phyloP scores from a whole-genome alignment of 768 basidiomycete genomes.

The Pleurotus platypus region DNA sequence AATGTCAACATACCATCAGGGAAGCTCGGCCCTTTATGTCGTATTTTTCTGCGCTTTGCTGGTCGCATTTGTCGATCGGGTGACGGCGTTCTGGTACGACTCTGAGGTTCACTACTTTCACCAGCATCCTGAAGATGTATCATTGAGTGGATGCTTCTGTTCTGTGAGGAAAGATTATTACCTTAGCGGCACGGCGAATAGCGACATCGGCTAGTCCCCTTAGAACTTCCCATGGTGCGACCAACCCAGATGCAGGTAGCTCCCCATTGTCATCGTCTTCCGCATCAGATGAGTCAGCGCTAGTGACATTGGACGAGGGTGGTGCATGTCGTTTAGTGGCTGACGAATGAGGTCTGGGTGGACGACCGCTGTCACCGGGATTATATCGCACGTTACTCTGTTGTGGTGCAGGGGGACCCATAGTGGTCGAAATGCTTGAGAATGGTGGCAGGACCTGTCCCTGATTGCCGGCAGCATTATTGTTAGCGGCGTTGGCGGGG shows the following conservation, averaged over 20 bases:
- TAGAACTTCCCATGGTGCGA: constrained; percentile 86
- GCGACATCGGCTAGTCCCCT: constrained; percentile 80
- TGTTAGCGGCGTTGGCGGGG: constrained; percentile 12
- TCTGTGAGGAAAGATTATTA: constrained; percentile 23
- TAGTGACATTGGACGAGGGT: constrained; percentile 64
- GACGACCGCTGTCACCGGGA: constrained; percentile 33
- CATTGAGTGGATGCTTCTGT: constrained; percentile 11
- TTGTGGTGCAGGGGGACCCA: constrained; percentile 42
- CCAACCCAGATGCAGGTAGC: constrained; percentile 74
- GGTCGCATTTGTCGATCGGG: constrained; percentile 69
- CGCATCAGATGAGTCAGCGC: constrained; percentile 79
- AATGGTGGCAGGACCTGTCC: constrained; percentile 67
- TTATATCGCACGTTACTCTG: constrained; percentile 59
- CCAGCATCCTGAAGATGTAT: constrained; percentile 60
- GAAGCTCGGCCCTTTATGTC: constrained; percentile 64
- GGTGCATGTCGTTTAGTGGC: constrained; percentile 60
- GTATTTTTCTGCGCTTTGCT: constrained; percentile 66
- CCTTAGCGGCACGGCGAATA: constrained; percentile 75
- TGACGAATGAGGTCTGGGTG: constrained; percentile 24
- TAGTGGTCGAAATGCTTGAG: constrained; percentile 55
- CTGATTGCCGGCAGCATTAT: constrained; percentile 29
- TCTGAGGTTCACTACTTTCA: constrained; percentile 67
- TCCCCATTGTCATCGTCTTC: constrained; percentile 82
- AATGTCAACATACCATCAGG: constrained; percentile 60
- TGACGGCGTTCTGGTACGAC: constrained; percentile 70